Percentiles rank a stretch among this genome's conserved stretches.
These are phyloP conservation scores for Nemania sp. DNA, from an alignment of 2,329 filamentous ascomycete species.

Conservation along the genomic window DNA sequence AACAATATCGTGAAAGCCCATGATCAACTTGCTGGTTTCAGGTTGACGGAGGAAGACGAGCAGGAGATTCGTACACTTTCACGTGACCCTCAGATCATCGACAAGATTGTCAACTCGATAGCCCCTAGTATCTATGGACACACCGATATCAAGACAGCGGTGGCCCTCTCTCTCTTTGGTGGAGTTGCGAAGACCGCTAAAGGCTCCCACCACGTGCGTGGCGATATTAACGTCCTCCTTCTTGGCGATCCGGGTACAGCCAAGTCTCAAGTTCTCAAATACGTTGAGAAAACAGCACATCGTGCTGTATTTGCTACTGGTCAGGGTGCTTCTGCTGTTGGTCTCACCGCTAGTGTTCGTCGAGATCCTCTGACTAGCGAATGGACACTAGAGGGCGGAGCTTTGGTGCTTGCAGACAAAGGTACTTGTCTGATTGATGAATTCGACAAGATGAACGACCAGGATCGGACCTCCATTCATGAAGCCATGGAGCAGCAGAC, in stretches of 20 bases:
- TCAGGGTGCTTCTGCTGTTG: constrained; percentile 95
- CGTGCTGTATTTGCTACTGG: constrained; percentile 97
- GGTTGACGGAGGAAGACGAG: constrained; percentile 94
- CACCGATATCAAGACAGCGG: constrained; percentile 95
- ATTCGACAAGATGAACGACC: constrained; percentile 99
- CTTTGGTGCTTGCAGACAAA: constrained; percentile 92
- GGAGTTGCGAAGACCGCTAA: constrained; percentile 93
- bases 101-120: constrained; percentile 92
- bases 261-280: constrained; percentile 97
- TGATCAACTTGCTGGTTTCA: constrained; percentile 96
- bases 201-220: constrained; percentile 89
- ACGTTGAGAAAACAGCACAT: constrained; percentile 96
- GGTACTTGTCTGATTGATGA: constrained; percentile 98
- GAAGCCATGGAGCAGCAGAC: constrained; percentile 99
- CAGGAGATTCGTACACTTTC: constrained; percentile 88
- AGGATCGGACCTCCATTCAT: constrained; percentile 97
- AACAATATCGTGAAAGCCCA: constrained; percentile 98
- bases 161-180: constrained; percentile 93
- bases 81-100: constrained; percentile 89
- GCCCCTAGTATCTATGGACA: constrained; percentile 98
- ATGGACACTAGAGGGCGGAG: constrained; percentile 97
- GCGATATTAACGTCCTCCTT: constrained; percentile 97
- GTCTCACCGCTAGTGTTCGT: constrained; percentile 95
- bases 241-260: constrained; percentile 97
- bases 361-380: constrained; percentile 95